phyloP scores from a whole-genome alignment of 2,329 filamentous ascomycete genomes.

The Aspergillus hiratsukae region DNA sequence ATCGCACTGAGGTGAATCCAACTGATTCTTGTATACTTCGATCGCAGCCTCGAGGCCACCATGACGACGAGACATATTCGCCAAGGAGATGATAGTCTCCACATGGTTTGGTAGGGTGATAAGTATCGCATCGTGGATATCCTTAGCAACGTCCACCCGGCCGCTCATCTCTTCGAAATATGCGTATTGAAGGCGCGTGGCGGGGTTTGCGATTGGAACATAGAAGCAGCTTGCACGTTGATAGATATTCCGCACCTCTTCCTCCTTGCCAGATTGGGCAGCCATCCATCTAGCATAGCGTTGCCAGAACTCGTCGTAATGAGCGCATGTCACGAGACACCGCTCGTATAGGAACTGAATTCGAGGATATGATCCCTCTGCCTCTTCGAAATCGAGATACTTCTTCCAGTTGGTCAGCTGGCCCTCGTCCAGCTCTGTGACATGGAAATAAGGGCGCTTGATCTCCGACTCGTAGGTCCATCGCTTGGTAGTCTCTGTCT shows the following conservation, averaged over 20 bases:
- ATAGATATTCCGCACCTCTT: slow-evolving; percentile 90
- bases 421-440: slow-evolving; percentile 81
- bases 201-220: slow-evolving; percentile 79
- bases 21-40: slow-evolving; percentile 73
- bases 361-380: slow-evolving; percentile 70
- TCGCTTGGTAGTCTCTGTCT: slow-evolving; percentile 82
- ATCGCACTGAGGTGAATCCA: slow-evolving; percentile 67
- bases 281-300: slow-evolving; percentile 96
- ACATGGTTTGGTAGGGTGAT: slow-evolving; percentile 72
- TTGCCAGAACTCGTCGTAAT: slow-evolving; percentile 97
- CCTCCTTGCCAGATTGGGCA: slow-evolving; percentile 71
- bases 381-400: slow-evolving; percentile 93
- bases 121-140: slow-evolving; percentile 79
- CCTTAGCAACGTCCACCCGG: slow-evolving; percentile 71
- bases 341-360: slow-evolving; percentile 86
- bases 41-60: slow-evolving; percentile 79
- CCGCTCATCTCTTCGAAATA: slow-evolving; percentile 88
- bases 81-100: slow-evolving; percentile 82
- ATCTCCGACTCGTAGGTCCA: slow-evolving; percentile 95
- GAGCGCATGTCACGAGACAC: slow-evolving; percentile 84
- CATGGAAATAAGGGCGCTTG: slow-evolving; percentile 94
- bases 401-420: slow-evolving; percentile 91
- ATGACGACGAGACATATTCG: slow-evolving; percentile 80
- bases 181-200: slow-evolving; percentile 83
- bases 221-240: slow-evolving; percentile 79